Percentiles rank a stretch among this genome's conserved stretches.
Conservation (phyloP, 2,329 filamentous ascomycete species). For the Paramyrothecium sp. region DNA sequence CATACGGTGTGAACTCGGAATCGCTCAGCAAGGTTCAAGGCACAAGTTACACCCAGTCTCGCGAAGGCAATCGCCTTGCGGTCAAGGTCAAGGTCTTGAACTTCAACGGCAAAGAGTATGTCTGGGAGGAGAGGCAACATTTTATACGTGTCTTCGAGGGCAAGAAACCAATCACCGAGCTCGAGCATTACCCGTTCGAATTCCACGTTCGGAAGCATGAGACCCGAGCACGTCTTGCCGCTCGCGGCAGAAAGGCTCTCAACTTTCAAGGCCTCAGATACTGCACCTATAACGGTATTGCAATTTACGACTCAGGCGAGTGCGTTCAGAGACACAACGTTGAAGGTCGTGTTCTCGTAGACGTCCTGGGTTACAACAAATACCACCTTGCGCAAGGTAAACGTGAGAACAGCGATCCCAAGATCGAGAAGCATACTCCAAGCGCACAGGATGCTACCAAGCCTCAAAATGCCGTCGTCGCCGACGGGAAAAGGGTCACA, state of each 20-base stretch:
- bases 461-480: conserved; percentile 4
- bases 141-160: conserved; percentile 31
- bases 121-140: conserved; percentile 34
- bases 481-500: conserved; percentile 21
- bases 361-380: conserved; percentile 41
- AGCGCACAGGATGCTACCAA: background rate
- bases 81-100: conserved; percentile 31
- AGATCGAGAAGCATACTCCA: conserved; percentile 17
- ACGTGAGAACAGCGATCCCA: conserved; percentile 30
- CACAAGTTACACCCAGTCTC: conserved; percentile 24
- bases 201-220: conserved; percentile 26
- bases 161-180: conserved; percentile 37
- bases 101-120: conserved; percentile 39
- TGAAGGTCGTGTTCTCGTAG: conserved; percentile 37
- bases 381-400: conserved; percentile 33
- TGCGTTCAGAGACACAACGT: conserved; percentile 32
- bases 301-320: conserved; percentile 20
- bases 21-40: conserved; percentile 36
- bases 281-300: conserved; percentile 39
- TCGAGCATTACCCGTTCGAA: conserved; percentile 35
- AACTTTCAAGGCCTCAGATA: conserved; percentile 41
- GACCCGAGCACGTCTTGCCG: conserved; percentile 25
- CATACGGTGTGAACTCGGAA: conserved; percentile 36
- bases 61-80: conserved; percentile 12
- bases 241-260: conserved; percentile 36